A percentile compares a stretch with the other conserved stretches of the same genome.
Conservation (phyloP, 768 basidiomycete genomes). For the Lyophyllum semitale region DNA sequence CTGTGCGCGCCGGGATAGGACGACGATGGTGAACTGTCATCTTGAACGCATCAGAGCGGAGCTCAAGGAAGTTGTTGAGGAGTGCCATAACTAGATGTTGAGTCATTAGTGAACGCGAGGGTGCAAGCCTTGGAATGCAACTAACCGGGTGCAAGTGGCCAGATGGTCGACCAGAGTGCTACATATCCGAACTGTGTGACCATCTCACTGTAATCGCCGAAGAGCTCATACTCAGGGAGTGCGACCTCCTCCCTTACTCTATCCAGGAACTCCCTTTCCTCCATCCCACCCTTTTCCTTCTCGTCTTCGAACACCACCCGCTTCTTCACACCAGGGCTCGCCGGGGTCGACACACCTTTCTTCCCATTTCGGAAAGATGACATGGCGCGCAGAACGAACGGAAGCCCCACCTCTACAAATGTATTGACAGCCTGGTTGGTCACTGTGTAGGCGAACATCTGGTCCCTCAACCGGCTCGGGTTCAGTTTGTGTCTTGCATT, state of each 20-base stretch:
- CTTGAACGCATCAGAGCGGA: slow-evolving; percentile 94
- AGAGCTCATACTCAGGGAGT: slow-evolving; percentile 79
- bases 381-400: slow-evolving; percentile 69
- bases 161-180: slow-evolving; percentile 89
- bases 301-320: slow-evolving; percentile 76
- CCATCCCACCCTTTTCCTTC: slow-evolving; percentile 51
- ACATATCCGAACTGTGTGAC: slow-evolving; percentile 94
- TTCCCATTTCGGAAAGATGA: slow-evolving; percentile 45
- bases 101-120: not conserved
- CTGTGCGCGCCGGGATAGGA: slow-evolving; percentile 84
- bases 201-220: slow-evolving; percentile 95
- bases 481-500: slow-evolving; percentile 62
- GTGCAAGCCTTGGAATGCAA: slow-evolving; percentile 4
- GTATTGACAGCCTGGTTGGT: slow-evolving; percentile 85
- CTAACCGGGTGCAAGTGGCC: slow-evolving; percentile 85
- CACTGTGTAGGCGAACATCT: slow-evolving; percentile 92
- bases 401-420: slow-evolving; percentile 79
- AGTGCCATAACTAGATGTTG: slow-evolving; percentile 66
- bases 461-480: slow-evolving; percentile 74
- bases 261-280: slow-evolving; percentile 81
- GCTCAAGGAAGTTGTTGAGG: slow-evolving; percentile 90
- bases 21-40: slow-evolving; percentile 83
- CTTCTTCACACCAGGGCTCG: slow-evolving; percentile 48
- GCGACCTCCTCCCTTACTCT: slow-evolving; percentile 74
- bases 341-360: slow-evolving; percentile 29